Evolutionary conservation across 179 eudicot genomes (phyloP), one percentile per base, ranked within the genome.

Genomic region (Camellia oleifera): DNA sequence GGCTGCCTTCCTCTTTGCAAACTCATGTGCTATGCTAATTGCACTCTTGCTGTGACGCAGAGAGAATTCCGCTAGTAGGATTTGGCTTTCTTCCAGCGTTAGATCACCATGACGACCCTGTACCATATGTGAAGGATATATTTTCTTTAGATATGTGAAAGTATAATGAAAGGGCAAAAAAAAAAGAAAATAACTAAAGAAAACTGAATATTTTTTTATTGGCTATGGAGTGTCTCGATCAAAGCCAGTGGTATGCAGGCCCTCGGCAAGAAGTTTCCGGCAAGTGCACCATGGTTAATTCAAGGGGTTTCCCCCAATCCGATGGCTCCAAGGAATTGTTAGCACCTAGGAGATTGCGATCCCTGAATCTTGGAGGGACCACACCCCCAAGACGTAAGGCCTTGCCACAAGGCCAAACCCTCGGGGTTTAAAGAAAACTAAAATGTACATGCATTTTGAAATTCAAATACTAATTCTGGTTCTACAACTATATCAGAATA

Each of bases 61-160:
- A 85, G 75, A 89, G 79, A 94, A 92, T 80, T 95, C 99, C 3
- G 99, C 99, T 5, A 92, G 91, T 72, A 95, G 82, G 78, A 95
- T 92, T 83, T 90, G 88, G 54, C 92, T 88, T 80, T 94, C 97
- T 56, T 89, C 86, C 9, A 54, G 20, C 13, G 94, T 87, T 70
- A 95, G 88, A 87, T 95, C 99, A 81, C 97, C 94, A 82, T 93
- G 98, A 79, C 75, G 83, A 52, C 99, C 99, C 99, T 95, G 83
- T 45, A 87, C 18, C 79, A 52, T 40, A 44, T 48, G 44, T 53
- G 13, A 72, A 48, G 60, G 45, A 73, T 50, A 40, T 65, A 8
- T 50, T 67, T 15, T 77, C 52, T 8, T 12, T 45, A 14, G 11
- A 67, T 32, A 0, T 12, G 32, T 40, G 14, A 13, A 26, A 50